Evolutionary conservation across 331 rosid genomes (phyloP), one percentile per base, ranked within the genome.

Genomic region (Rosa hybrid): DNA sequence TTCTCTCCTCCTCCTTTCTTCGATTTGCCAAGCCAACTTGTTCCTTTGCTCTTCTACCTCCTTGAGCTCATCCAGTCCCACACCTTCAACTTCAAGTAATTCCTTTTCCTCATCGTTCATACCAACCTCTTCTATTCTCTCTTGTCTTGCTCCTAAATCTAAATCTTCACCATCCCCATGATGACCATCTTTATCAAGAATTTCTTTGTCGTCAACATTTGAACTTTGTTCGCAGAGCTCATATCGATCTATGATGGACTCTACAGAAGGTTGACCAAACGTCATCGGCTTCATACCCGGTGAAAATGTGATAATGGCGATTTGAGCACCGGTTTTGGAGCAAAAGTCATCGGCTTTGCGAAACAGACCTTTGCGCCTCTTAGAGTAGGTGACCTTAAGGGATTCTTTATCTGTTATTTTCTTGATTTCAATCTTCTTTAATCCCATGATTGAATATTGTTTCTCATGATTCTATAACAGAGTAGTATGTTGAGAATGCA

Each of bases 241-340:
- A 9, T 65, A 65, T 34, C 13, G 71, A 34, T 65, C 46, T 34
- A 65, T 7, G 45, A 65, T n/a, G 21, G 45, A 16, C 21, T 34
- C 23, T 16, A 34, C 46, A 65, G 71, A 65, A 65, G 46, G 71
- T n/a, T 34, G 16, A 9, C 71, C 71, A 12, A 34, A 38, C 18
- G n/a, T 7, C 11, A 30, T 5, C 10, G 23, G 46, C 21, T 65
- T 34, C 45, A 2, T 8, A 34, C 71, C 46, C 11, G 71, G 13
- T 5, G 46, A 6, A 8, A 65, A 65, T 21, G 71, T 65, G 71
- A 65, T 65, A 34, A 65, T 34, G 71, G 71, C 71, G 71, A 65
- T 65, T 0, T 65, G 45, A 38, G 71, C 46, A 16, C 42, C 46
- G 18, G 23, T 14, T 65, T 7, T 30, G 46, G 9, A 6, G 71